These are phyloP conservation scores for Saccharomycopsis schoenii DNA, from an alignment of 805 yeast species.

Conservation along the genomic window DNA sequence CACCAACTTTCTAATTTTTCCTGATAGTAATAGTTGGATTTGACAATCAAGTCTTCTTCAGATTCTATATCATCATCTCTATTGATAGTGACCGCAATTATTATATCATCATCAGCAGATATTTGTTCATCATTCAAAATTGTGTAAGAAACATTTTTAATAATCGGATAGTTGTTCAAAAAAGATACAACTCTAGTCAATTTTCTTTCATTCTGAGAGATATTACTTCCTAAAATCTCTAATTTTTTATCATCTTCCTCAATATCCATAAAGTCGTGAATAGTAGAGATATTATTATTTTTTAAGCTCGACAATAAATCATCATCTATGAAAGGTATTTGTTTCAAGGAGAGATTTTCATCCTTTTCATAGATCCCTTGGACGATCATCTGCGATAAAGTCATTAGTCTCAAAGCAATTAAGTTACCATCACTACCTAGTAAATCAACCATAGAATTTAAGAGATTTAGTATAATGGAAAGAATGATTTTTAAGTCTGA, in stretches of 20 bases:
- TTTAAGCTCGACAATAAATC: conserved; percentile 45
- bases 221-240: conserved; percentile 41
- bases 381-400: conserved; percentile 74
- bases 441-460: conserved; percentile 64
- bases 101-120: conserved; percentile 29
- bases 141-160: conserved; percentile 51
- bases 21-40: conserved; percentile 49
- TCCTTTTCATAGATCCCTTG: conserved; percentile 84
- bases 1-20: conserved; percentile 72
- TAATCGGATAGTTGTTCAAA: conserved; percentile 82
- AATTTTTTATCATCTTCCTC: conserved; percentile 64
- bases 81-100: conserved; percentile 38
- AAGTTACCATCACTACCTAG: conserved; percentile 72
- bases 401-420: conserved; percentile 76
- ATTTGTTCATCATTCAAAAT: conserved; percentile 32
- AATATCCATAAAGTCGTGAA: conserved; percentile 62
- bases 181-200: conserved; percentile 70
- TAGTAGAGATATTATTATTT: conserved; percentile 49
- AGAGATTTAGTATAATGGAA: conserved; percentile 36
- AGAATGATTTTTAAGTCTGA: conserved; percentile 49
- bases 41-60: conserved; percentile 44
- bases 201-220: conserved; percentile 30
- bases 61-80: conserved; percentile 70
- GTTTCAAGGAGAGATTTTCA: conserved; percentile 52
- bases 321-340: conserved; percentile 59